Evolutionary conservation across 805 yeast species (phyloP).

Genomic region (Saccharomycopsis sp.): DNA sequence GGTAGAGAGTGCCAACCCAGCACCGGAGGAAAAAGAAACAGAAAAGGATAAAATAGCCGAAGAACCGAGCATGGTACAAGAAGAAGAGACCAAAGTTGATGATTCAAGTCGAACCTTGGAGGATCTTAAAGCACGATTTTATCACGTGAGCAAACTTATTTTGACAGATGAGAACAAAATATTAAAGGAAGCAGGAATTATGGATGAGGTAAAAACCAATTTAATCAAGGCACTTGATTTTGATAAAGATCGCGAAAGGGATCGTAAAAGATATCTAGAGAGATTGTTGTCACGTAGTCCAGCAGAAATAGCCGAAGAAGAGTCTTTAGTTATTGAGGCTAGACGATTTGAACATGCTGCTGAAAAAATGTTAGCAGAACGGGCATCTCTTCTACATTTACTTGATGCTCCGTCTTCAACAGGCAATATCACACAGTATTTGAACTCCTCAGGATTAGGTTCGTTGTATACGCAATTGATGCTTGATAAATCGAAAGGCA

Average conservation of each 20-base stretch:
- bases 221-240: constrained; percentile 60
- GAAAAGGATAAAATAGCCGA: not conserved
- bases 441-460: constrained; percentile 82
- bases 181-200: constrained; percentile 22
- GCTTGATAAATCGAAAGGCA: constrained; percentile 50
- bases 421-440: constrained; percentile 66
- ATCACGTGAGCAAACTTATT: constrained; percentile 54
- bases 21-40: not conserved
- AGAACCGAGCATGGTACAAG: not conserved
- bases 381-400: constrained; percentile 69
- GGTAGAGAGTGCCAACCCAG: not conserved
- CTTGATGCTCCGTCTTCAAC: constrained; percentile 78
- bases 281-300: constrained; percentile 78
- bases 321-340: constrained; percentile 87
- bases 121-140: constrained; percentile 79
- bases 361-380: constrained; percentile 76
- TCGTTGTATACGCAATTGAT: constrained; percentile 77
- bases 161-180: constrained; percentile 34
- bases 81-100: constrained; percentile 10
- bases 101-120: constrained; percentile 47
- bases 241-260: constrained; percentile 64
- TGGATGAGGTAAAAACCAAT: constrained; percentile 37
- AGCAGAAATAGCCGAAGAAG: constrained; percentile 97
- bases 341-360: constrained; percentile 89
- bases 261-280: constrained; percentile 74